Base-by-base conservation (phyloP, 169 alveolate genomes). In the Plasmodium gonderi region DNA sequence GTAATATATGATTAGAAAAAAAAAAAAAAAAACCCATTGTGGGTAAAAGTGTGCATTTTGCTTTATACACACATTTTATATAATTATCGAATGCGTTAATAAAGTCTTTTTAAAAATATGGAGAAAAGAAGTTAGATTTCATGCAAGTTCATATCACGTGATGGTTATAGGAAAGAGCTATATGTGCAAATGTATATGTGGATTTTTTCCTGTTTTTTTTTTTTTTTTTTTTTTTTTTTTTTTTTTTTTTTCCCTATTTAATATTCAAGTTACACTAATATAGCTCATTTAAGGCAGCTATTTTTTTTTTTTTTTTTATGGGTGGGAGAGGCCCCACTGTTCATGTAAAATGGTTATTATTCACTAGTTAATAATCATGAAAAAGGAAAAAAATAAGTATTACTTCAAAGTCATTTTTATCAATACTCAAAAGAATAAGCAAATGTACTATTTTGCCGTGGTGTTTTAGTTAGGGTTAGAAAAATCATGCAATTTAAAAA, bases 261-360 rank as follows among this genome's bases (percentile, higher is more conserved):
- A 42, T 5, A 23, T 60, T 60, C 26, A 60, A 23, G 6, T 20
- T 60, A 36, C 40, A 60, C 26, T 60, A 17, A 23, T 60, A n/a
- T 60, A 36, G 9, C n/a, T 0, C n/a, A 60, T 6, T 20, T 23
- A 8, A 20, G 26, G 26, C 0, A 60, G 72, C 72, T 60, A 60
- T 60, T 60, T 40, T 74, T 74, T 38, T 38, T 33, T 33, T 42
- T 75, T 75, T 75, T 75, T 40, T 75, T 69, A 17, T 14, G 33
- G n/a, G 38, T n/a, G n/a, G n/a, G n/a, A n/a, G n/a, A n/a, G n/a
- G n/a, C n/a, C n/a, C 54, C 31, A 6, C 26, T 74, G 64, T 31
- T 75, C 45, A 75, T 23, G 67, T 40, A 75, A 20, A 75, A 75
- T 33, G 81, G 64, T 45, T 40, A 49, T 75, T 75, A 23, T 40